Evolutionary conservation across 2,329 filamentous ascomycete species (phyloP).

Genomic region (Gaeumannomyces tritici): DNA sequence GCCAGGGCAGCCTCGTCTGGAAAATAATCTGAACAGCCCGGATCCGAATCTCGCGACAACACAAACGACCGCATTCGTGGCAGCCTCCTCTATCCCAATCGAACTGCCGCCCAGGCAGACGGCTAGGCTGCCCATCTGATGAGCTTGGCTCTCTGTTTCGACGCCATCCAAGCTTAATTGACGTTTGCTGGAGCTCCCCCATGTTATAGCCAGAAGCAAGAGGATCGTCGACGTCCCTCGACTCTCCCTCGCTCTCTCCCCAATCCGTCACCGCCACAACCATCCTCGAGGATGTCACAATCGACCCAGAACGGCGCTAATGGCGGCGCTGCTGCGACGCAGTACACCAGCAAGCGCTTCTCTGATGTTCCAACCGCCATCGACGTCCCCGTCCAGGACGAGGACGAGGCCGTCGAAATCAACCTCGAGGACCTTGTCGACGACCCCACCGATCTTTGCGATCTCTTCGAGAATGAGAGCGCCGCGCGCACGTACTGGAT

Average conservation of each 20-base stretch:
- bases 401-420: slow-evolving; percentile 78
- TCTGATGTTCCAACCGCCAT: slow-evolving; percentile 56
- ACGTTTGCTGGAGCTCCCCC: background rate
- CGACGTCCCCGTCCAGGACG: slow-evolving; percentile 57
- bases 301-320: slow-evolving; percentile 33
- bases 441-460: slow-evolving; percentile 90
- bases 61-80: background rate
- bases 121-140: background rate
- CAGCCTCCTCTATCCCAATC: background rate
- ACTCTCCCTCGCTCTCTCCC: background rate
- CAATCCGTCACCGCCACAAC: slow-evolving; percentile 8
- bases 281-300: slow-evolving; percentile 25
- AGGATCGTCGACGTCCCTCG: background rate
- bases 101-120: background rate
- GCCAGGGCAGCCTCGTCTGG: background rate
- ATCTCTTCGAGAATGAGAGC: slow-evolving; percentile 86
- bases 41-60: background rate
- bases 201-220: background rate
- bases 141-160: background rate
- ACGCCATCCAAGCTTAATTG: background rate
- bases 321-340: slow-evolving; percentile 23
- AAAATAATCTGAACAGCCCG: background rate
- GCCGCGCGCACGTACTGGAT: slow-evolving; percentile 94
- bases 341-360: slow-evolving; percentile 46
- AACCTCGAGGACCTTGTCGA: slow-evolving; percentile 85